phyloP scores from a whole-genome alignment of 345 rosid species.

The Salix viminalis region DNA sequence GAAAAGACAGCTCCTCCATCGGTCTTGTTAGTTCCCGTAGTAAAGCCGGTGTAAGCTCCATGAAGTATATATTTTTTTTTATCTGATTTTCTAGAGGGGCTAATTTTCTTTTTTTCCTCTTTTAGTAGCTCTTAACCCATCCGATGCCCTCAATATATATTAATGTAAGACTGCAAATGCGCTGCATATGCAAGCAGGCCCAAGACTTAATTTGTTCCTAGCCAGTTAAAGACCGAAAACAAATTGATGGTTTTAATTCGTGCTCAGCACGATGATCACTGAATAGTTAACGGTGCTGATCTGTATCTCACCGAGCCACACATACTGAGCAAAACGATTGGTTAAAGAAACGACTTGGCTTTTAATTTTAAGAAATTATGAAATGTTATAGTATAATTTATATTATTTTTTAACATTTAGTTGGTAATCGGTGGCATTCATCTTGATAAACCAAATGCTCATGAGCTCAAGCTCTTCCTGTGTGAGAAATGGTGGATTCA shows the following conservation, averaged over 20 bases:
- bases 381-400: too few species aligned
- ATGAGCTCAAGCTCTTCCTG: not conserved
- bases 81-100: not conserved
- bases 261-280: not conserved
- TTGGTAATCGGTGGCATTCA: not conserved
- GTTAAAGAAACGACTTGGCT: not conserved
- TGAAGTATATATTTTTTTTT: not conserved
- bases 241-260: not conserved
- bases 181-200: not conserved
- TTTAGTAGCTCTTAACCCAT: not conserved
- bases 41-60: not conserved
- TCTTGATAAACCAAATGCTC: not conserved
- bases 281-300: not conserved
- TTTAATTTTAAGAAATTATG: not conserved
- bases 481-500: not conserved
- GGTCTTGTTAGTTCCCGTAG: not conserved
- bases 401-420: too few species aligned
- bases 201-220: not conserved
- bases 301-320: not conserved
- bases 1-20: not conserved
- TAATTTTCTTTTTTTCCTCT: not conserved
- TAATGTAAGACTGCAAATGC: not conserved
- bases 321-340: too few species aligned
- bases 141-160: not conserved
- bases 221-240: not conserved